phyloP scores from a whole-genome alignment of 257 asterid species.

The Verbascum thapsus region DNA sequence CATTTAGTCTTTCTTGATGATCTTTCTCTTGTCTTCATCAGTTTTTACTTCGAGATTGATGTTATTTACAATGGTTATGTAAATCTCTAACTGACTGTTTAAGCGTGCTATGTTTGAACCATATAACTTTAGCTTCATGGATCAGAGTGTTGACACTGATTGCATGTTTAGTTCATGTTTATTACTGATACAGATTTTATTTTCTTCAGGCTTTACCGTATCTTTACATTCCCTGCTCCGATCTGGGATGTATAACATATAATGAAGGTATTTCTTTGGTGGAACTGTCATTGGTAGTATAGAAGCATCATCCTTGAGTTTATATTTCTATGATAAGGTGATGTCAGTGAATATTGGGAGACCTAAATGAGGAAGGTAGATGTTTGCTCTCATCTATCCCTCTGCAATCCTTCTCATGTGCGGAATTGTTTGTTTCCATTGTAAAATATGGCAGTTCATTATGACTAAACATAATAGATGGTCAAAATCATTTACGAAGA shows the following conservation, averaged over 20 bases:
- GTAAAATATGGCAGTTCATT: not conserved
- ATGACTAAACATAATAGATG: not conserved
- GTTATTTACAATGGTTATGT: conserved; percentile 3
- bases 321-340: conserved; percentile 6
- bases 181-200: conserved; percentile 18
- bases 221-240: conserved; percentile 71
- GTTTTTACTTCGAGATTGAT: conserved; percentile 5
- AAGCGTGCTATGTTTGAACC: conserved; percentile 11
- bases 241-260: conserved; percentile 50
- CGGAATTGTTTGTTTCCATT: not conserved
- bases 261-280: conserved; percentile 56
- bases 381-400: not conserved
- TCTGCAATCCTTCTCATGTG: not conserved
- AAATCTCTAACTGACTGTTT: not conserved
- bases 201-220: conserved; percentile 79
- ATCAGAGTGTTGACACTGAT: conserved; percentile 15
- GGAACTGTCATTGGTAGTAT: conserved; percentile 18
- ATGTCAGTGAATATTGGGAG: not conserved
- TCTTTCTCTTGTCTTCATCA: conserved; percentile 15
- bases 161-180: conserved; percentile 21
- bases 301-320: conserved; percentile 22
- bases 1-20: conserved; percentile 8
- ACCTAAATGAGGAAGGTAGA: not conserved
- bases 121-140: conserved; percentile 6
- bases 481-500: not conserved